phyloP scores from a whole-genome alignment of 441 rosid species.

The Hura crepitans region DNA sequence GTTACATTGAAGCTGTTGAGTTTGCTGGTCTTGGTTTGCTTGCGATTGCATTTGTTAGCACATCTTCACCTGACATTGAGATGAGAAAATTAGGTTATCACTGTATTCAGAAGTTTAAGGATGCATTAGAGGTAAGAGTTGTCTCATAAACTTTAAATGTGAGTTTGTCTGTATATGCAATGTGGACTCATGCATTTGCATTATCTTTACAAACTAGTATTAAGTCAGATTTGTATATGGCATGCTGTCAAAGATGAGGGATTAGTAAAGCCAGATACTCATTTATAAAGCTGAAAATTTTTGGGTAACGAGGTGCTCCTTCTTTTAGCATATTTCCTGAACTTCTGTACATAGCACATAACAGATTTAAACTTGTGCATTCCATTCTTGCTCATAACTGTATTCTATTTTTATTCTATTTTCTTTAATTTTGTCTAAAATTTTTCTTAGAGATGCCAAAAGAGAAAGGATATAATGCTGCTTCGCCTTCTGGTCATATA shows the following conservation, averaged over 20 bases:
- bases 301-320: background rate
- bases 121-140: constrained; percentile 66
- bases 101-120: constrained; percentile 57
- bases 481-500: constrained; percentile 67
- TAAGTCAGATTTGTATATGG: background rate
- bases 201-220: background rate
- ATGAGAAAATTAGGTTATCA: constrained; percentile 85
- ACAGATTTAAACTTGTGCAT: background rate
- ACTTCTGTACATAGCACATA: background rate
- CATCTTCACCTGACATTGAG: constrained; percentile 77
- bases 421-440: constrained; percentile 12
- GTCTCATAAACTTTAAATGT: background rate
- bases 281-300: background rate
- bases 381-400: constrained; percentile 8
- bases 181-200: background rate
- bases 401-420: constrained; percentile 13
- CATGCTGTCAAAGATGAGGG: background rate
- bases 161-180: background rate
- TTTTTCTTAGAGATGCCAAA: constrained; percentile 51
- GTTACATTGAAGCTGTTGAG: constrained; percentile 77
- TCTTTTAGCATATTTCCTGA: background rate
- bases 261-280: background rate
- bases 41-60: constrained; percentile 74
- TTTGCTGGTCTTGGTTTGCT: constrained; percentile 87
- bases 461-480: constrained; percentile 56